Conservation (phyloP, 106 monocot species). For the Chionographis japonica region DNA sequence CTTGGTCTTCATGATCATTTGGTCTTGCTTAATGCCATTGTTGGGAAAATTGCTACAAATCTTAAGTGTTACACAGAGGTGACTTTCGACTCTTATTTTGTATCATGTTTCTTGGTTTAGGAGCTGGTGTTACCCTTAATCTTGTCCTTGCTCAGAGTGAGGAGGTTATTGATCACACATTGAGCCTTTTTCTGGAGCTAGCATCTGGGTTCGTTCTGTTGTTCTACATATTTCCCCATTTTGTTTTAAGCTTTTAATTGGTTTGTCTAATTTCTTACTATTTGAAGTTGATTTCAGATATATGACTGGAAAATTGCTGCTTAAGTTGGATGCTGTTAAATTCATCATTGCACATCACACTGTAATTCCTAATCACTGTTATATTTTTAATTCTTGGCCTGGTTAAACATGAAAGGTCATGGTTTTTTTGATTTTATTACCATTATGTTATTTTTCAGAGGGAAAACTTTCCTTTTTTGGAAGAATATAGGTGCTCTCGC, state of each 20-base stretch:
- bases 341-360: slow-evolving; percentile 88
- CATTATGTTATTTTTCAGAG: slow-evolving; percentile 39
- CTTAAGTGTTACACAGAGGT: slow-evolving; percentile 94
- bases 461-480: slow-evolving; percentile 92
- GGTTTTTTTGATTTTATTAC: not conserved
- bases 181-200: slow-evolving; percentile 84
- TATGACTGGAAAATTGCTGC: slow-evolving; percentile 98
- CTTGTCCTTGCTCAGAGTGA: slow-evolving; percentile 54
- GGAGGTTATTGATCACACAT: slow-evolving; percentile 88
- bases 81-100: slow-evolving; percentile 15
- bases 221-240: not conserved
- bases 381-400: slow-evolving; percentile 8
- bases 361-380: slow-evolving; percentile 31
- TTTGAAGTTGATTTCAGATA: slow-evolving; percentile 56
- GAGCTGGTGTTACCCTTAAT: slow-evolving; percentile 6
- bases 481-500: slow-evolving; percentile 82
- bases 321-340: slow-evolving; percentile 89
- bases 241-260: not conserved
- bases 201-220: slow-evolving; percentile 77
- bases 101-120: slow-evolving; percentile 4
- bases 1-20: slow-evolving; percentile 95
- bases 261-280: slow-evolving; percentile 2
- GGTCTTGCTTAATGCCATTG: slow-evolving; percentile 89
- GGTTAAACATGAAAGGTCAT: not conserved
- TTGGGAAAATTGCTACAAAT: slow-evolving; percentile 93